These are phyloP conservation scores for Penicillium sp. DNA, from an alignment of 2,329 filamentous ascomycete genomes.

Conservation along the genomic window DNA sequence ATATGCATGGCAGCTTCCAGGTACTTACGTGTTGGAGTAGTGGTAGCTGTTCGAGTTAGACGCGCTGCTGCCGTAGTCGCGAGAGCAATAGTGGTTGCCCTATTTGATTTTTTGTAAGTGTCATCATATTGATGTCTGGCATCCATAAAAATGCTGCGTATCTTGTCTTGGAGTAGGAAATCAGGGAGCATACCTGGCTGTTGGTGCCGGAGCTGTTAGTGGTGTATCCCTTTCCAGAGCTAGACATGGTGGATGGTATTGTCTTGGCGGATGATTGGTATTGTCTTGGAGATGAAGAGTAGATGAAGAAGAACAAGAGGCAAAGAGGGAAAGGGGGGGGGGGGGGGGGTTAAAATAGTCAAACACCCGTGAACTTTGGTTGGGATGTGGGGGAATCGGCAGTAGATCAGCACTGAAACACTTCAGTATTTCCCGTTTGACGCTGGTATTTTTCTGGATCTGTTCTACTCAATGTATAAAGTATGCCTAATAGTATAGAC, in stretches of 20 bases:
- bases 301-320: neutral
- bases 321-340: neutral
- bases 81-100: conserved; percentile 67
- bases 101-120: conserved; percentile 26
- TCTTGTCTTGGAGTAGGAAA: neutral
- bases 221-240: conserved; percentile 33
- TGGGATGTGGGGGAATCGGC: no score
- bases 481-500: neutral
- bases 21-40: conserved; percentile 61
- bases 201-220: conserved; percentile 57
- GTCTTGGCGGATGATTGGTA: neutral
- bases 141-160: no score
- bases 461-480: neutral
- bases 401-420: no score
- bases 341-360: no score
- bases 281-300: neutral
- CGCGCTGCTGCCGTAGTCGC: conserved; percentile 59
- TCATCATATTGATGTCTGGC: neutral
- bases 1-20: neutral
- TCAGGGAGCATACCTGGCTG: conserved; percentile 50
- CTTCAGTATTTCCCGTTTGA: no score
- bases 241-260: conserved; percentile 14
- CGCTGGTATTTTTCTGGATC: neutral
- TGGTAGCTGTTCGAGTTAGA: conserved; percentile 58
- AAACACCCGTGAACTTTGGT: no score